Conservation (phyloP, 257 asterid genomes). For the Solanum chiquidenum region DNA sequence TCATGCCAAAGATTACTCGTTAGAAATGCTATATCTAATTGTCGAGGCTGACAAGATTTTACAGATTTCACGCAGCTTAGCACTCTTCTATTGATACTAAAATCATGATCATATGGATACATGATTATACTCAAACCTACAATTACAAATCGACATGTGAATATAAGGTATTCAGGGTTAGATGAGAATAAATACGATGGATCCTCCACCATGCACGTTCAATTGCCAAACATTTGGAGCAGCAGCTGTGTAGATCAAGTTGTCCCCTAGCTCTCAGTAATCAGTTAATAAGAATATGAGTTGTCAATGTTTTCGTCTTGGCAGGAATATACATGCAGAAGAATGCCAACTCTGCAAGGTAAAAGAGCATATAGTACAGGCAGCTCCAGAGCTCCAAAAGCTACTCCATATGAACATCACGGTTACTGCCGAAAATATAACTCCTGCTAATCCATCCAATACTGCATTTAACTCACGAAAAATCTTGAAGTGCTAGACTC, state of each 20-base stretch:
- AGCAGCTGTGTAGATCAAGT: neutral
- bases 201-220: conserved; percentile 10
- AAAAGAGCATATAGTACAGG: neutral
- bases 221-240: neutral
- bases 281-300: conserved; percentile 3
- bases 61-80: neutral
- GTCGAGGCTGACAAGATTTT: neutral
- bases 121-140: neutral
- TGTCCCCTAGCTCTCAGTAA: neutral
- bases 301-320: conserved; percentile 2
- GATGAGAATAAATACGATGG: neutral
- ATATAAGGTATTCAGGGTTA: neutral
- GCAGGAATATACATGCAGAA: conserved; percentile 4
- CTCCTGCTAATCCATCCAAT: neutral
- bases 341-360: neutral
- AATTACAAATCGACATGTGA: neutral
- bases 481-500: conserved; percentile 75
- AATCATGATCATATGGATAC: neutral
- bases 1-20: neutral
- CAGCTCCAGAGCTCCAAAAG: conserved; percentile 1
- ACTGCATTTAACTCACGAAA: conserved; percentile 22
- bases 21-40: neutral
- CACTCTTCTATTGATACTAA: neutral
- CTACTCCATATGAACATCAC: neutral
- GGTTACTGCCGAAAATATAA: neutral